Evolutionary conservation across 805 yeast species (phyloP).

Genomic region (Pichia rugopelliculosa): DNA sequence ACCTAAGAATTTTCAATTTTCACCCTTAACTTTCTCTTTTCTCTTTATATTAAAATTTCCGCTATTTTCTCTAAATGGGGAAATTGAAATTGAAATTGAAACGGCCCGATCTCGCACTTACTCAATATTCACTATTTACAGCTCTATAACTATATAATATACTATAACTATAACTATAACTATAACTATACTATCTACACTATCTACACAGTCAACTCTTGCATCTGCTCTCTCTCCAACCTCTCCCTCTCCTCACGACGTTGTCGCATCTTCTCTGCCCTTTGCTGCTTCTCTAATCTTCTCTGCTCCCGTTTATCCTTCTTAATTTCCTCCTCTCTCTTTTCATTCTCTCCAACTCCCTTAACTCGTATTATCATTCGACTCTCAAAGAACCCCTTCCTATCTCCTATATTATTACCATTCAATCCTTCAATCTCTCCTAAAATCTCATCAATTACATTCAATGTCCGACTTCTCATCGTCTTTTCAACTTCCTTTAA

Average conservation of each 20-base stretch:
- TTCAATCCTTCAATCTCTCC: conserved; percentile 22
- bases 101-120: too few species aligned
- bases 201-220: conserved; percentile 1
- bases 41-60: too few species aligned
- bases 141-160: too few species aligned
- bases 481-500: conserved; percentile 28
- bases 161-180: too few species aligned
- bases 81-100: background rate
- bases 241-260: conserved; percentile 17
- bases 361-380: conserved; percentile 16
- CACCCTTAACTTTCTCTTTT: too few species aligned
- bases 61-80: too few species aligned
- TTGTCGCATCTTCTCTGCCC: conserved; percentile 27
- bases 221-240: conserved; percentile 7
- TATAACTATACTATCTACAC: too few species aligned
- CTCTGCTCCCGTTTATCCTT: conserved; percentile 27
- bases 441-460: conserved; percentile 18
- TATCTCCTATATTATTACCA: conserved; percentile 16
- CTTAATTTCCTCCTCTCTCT: conserved; percentile 10
- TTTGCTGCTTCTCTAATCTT: conserved; percentile 26
- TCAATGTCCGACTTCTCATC: conserved; percentile 29
- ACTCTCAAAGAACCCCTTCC: conserved; percentile 16
- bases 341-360: conserved; percentile 5
- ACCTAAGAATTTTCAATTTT: too few species aligned
- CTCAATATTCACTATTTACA: too few species aligned